These are phyloP conservation scores for Huntiella omanensis DNA, from an alignment of 2,329 filamentous ascomycete species.

Conservation along the genomic window DNA sequence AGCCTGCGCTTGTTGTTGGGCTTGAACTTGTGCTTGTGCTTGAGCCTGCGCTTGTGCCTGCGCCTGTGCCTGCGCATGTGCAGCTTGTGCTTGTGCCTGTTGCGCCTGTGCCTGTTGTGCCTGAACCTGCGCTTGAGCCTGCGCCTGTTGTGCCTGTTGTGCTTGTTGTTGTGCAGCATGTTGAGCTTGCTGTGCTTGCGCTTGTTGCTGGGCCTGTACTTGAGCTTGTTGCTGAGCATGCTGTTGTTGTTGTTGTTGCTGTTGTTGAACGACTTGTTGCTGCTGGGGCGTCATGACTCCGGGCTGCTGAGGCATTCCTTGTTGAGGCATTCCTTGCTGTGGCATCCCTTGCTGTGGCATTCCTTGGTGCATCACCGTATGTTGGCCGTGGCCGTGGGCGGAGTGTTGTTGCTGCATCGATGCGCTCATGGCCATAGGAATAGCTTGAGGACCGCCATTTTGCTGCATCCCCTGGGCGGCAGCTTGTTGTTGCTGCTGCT, in stretches of 20 bases:
- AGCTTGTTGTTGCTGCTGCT: constrained; percentile 22
- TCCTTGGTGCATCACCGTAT: constrained; percentile 20
- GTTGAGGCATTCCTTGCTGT: constrained; percentile 19
- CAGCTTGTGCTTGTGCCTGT: constrained; percentile 8
- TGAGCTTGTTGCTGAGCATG: constrained; percentile 2
- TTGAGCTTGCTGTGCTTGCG: constrained; percentile 1
- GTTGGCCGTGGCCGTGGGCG: constrained; percentile 10
- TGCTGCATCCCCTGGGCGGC: constrained; percentile 20
- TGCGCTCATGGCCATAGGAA: constrained; percentile 12
- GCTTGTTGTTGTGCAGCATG: constrained; percentile 19
- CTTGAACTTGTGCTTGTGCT: constrained; percentile 15
- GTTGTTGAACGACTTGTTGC: constrained; percentile 16
- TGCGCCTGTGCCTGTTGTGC: constrained; percentile 13
- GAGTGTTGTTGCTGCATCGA: constrained; percentile 13
- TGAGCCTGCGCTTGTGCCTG: constrained; percentile 17
- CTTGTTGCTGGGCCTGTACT: constrained; percentile 1
- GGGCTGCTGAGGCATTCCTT: constrained; percentile 12
- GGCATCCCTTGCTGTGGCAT: constrained; percentile 17
- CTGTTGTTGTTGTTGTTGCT: constrained; percentile 18
- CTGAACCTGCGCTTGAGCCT: constrained; percentile 20
- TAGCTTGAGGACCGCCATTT: constrained; percentile 23
- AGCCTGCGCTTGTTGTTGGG: background rate
- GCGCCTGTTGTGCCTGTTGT: constrained; percentile 18
- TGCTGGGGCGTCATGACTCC: constrained; percentile 4
- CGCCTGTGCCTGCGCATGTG: constrained; percentile 19